phyloP scores from a whole-genome alignment of 495 filamentous ascomycete species.

The Trichocladium antarcticum region DNA sequence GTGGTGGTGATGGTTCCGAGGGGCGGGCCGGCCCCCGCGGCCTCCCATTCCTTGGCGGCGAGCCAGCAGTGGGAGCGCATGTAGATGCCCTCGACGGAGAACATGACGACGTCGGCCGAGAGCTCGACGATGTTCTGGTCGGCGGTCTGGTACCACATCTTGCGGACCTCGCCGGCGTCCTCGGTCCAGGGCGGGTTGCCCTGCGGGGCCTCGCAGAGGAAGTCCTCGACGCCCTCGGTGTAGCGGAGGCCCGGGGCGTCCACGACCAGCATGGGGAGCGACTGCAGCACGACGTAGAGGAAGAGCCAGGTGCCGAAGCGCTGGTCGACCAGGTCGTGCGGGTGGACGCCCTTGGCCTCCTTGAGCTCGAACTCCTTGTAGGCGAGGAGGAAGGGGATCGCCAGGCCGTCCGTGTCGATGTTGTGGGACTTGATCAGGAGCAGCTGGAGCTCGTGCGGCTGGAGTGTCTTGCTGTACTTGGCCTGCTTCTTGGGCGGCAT shows the following conservation, averaged over 20 bases:
- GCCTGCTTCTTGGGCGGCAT: conserved; percentile 62
- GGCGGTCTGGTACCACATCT: conserved; percentile 71
- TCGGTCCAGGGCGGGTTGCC: conserved; percentile 78
- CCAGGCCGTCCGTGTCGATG: conserved; percentile 47
- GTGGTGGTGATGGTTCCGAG: neutral
- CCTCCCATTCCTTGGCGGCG: conserved; percentile 61
- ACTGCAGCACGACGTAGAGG: conserved; percentile 81
- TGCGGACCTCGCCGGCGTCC: conserved; percentile 50
- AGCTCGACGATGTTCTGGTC: conserved; percentile 62
- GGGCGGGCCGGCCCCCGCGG: conserved; percentile 5
- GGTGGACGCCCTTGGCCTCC: conserved; percentile 55
- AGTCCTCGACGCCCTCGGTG: conserved; percentile 82
- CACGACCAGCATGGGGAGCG: conserved; percentile 77
- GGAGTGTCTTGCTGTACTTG: conserved; percentile 52
- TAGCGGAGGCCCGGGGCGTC: conserved; percentile 72
- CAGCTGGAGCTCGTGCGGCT: conserved; percentile 62
- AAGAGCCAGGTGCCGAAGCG: conserved; percentile 89
- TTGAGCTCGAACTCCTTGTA: conserved; percentile 79
- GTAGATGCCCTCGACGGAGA: conserved; percentile 83
- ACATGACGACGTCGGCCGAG: conserved; percentile 72
- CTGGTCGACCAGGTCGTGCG: conserved; percentile 64
- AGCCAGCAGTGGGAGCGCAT: conserved; percentile 87
- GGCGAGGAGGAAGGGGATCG: conserved; percentile 56
- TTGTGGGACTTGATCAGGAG: conserved; percentile 70
- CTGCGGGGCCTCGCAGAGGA: conserved; percentile 83